phyloP scores from a whole-genome alignment of 176 grass and related monocot species.

The Aegilops tauschii region DNA sequence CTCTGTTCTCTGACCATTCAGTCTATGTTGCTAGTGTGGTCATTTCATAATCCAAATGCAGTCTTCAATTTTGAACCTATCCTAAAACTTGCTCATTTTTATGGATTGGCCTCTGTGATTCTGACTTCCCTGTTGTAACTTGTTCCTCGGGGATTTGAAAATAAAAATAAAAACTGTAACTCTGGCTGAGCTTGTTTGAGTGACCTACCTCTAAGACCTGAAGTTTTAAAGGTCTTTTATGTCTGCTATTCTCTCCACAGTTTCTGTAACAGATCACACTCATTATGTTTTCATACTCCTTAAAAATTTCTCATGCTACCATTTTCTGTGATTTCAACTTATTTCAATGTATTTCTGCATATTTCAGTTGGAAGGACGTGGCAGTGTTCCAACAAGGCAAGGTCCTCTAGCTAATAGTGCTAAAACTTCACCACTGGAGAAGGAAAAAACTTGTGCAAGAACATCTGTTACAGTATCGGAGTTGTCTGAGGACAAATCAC shows the following conservation, averaged over 20 bases:
- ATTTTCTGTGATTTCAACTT: background rate
- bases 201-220: background rate
- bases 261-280: background rate
- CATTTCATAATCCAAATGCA: background rate
- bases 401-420: slow-evolving; percentile 45
- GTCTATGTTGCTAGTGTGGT: background rate
- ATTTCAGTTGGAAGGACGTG: slow-evolving; percentile 65
- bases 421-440: slow-evolving; percentile 53
- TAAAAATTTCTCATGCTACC: background rate
- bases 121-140: background rate
- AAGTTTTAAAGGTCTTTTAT: background rate
- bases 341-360: background rate
- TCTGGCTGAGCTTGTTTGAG: background rate
- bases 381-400: slow-evolving; percentile 47
- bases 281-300: background rate
- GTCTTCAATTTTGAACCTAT: background rate
- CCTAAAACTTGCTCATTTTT: background rate
- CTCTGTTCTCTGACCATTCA: background rate
- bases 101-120: background rate
- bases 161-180: background rate
- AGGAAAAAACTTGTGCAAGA: slow-evolving; percentile 55
- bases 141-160: background rate
- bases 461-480: slow-evolving; percentile 34
- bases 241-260: background rate
- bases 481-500: slow-evolving; percentile 63